Evolutionary conservation across 23 red algal species (phyloP), one percentile per base, ranked within the genome.

Genomic region (Chondrus crispus): DNA sequence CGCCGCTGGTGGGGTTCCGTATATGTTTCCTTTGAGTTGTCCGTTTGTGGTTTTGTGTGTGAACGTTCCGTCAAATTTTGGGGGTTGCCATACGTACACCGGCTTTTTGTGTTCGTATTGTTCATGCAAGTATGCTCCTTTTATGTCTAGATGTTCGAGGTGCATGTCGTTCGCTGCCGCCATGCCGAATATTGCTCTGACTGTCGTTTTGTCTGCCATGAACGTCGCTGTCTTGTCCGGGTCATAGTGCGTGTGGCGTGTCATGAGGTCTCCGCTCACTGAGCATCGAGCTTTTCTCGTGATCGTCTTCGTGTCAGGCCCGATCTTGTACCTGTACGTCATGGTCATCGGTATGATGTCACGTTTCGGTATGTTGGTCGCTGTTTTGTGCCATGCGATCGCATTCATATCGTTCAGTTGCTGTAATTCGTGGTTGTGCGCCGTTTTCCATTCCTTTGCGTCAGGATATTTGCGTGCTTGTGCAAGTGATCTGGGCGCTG

Each of bases 61-160:
- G 46, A 53, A 81, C 4, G 76, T 40, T 6, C 22, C 19, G 28
- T 54, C 46, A 3, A 62, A 28, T 14, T 46, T 48, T 14, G 30
- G 74, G 2, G 51, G 45, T 80, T 80, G 70, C 20, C 30, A 32
- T 16, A 80, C 74, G 51, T 80, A 80, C 18, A 80, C 53, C 3
- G 74, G 74, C 18, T 49, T 40, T 46, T 44, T 49, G 48, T 49
- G 74, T 47, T 80, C 11, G 41, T 80, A 80, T 0, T 5, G 4
- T 80, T 80, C 74, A 1, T 55, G 74, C 5, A 64, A n/a, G 24
- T 72, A 87, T 46, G 62, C 60, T 4, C 58, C 42, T 6, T 52
- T 87, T 6, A 87, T 57, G 37, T 87, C 83, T 13, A 87, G 39
- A 73, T 80, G 74, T 18, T 51, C 33, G 74, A 52, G 19, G 14